Conservation (phyloP, 139 green algal species). For the Coelastrella sp. region DNA sequence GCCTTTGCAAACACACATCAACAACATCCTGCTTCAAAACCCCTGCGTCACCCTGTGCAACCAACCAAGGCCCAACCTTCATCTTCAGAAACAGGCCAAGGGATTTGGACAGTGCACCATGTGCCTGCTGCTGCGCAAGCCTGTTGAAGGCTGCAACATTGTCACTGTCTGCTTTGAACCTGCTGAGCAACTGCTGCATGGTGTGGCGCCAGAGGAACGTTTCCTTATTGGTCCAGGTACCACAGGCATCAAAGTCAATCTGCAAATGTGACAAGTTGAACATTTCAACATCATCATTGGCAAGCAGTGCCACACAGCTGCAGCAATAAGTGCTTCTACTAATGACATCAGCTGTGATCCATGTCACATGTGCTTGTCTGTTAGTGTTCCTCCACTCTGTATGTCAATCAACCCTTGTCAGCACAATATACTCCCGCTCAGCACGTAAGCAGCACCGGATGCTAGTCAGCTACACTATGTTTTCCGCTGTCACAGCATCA, state of each 20-base stretch:
- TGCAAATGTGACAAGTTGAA: too few species aligned
- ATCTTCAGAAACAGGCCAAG: slow-evolving; percentile 64
- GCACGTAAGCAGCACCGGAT: too few species aligned
- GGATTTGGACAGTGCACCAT: slow-evolving; percentile 18
- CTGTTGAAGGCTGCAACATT: slow-evolving; percentile 3
- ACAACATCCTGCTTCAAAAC: neutral
- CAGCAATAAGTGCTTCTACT: too few species aligned
- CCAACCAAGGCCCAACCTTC: slow-evolving; percentile 71
- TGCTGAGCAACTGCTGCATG: slow-evolving; percentile 69
- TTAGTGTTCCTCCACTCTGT: too few species aligned
- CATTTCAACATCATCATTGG: too few species aligned
- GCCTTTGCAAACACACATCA: neutral
- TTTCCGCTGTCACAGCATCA: too few species aligned
- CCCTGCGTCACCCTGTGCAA: slow-evolving; percentile 41
- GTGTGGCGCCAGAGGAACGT: slow-evolving; percentile 73
- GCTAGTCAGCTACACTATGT: too few species aligned
- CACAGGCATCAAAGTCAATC: slow-evolving; percentile 61
- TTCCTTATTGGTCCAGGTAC: slow-evolving; percentile 44
- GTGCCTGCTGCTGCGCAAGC: slow-evolving; percentile 33
- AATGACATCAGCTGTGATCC: too few species aligned
- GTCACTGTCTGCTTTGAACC: slow-evolving; percentile 43
- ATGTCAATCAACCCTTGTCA: too few species aligned
- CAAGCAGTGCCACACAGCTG: too few species aligned
- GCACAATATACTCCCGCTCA: too few species aligned
- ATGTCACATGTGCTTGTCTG: too few species aligned